Evolutionary conservation across 2,329 filamentous ascomycete species (phyloP), one percentile per base, ranked within the genome.

Genomic region (Aureobasidium mangrovei): DNA sequence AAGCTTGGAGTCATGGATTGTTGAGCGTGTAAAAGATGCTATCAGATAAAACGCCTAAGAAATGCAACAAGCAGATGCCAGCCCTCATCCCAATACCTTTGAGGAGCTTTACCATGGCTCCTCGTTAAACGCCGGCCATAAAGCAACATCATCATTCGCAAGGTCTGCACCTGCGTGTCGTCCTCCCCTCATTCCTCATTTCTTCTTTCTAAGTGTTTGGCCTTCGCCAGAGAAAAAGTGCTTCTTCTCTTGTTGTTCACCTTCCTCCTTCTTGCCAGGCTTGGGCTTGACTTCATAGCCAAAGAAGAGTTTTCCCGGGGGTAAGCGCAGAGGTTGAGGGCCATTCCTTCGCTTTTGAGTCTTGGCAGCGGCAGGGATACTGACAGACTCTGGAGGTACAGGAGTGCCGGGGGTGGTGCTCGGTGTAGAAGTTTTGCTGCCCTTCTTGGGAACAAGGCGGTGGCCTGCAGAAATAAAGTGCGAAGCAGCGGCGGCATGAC

Each of bases 261-360:
- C 80, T 66, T 82, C 83, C 56, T 88, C 82, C 35, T 82, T 85
- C 55, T 85, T 82, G 7, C 87, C 88, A 74, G 89, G 91, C 40
- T 94, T 77, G 0, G 91, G 91, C 69, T 86, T 95, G 66, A 95
- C 80, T 64, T 95, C 86, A 65, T 97, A 98, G 3, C 93, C 93
- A 60, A 98, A 95, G 76, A 98, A 98, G 4, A 98, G 77, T 71
- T 96, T 95, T 63, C 93, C 93, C 0, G 87, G 85, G 0, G 88
- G 81, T 49, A 98, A 69, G 29, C 93, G 80, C 6, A 98, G 77
- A 3, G 91, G 90, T 66, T 93, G 87, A 0, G 91, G 90, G 0
- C 90, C 91, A 60, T 91, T 90, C 10, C 78, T 83, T 58, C 80
- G 73, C 47, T 74, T 67, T 3, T 65, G 62, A 46, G 58, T 65